Evolutionary conservation across 2,329 filamentous ascomycete genomes (phyloP).

Genomic region (Cordyceps javanica): DNA sequence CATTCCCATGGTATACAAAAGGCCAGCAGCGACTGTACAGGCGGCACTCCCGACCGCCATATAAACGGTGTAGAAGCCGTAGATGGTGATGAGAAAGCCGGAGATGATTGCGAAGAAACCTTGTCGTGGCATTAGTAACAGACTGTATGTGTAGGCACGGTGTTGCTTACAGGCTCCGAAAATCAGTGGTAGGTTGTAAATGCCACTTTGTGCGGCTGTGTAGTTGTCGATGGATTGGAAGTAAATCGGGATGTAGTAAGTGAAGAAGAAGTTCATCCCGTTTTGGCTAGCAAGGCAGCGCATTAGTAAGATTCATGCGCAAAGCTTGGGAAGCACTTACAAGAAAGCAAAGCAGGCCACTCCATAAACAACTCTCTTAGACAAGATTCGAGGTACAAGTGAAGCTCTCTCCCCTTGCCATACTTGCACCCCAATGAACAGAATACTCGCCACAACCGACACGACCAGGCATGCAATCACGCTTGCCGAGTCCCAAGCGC

Average conservation of each 20-base stretch:
- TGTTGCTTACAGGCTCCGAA: background rate
- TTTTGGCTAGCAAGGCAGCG: background rate
- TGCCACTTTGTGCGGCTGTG: conserved; percentile 26
- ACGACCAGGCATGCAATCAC: conserved; percentile 33
- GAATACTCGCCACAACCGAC: conserved; percentile 17
- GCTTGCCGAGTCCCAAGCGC: conserved; percentile 28
- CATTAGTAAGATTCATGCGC: background rate
- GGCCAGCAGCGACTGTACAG: background rate
- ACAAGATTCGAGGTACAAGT: background rate
- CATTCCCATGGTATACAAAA: conserved; percentile 5
- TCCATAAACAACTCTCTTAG: background rate
- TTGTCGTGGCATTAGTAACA: background rate
- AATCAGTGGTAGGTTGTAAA: conserved; percentile 33
- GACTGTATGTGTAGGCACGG: background rate
- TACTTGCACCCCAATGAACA: conserved; percentile 20
- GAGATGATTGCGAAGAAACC: conserved; percentile 3
- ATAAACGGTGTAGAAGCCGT: background rate
- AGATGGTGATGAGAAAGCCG: background rate
- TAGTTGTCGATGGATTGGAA: conserved; percentile 27
- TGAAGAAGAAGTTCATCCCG: background rate
- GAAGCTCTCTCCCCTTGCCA: conserved; percentile 4
- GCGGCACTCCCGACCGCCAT: background rate
- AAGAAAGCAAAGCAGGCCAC: background rate
- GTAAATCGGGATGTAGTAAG: conserved; percentile 32
- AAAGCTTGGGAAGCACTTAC: background rate